Evolutionary conservation across 1,139 yeast species (phyloP).

Genomic region (Yamadazyma buinensis): DNA sequence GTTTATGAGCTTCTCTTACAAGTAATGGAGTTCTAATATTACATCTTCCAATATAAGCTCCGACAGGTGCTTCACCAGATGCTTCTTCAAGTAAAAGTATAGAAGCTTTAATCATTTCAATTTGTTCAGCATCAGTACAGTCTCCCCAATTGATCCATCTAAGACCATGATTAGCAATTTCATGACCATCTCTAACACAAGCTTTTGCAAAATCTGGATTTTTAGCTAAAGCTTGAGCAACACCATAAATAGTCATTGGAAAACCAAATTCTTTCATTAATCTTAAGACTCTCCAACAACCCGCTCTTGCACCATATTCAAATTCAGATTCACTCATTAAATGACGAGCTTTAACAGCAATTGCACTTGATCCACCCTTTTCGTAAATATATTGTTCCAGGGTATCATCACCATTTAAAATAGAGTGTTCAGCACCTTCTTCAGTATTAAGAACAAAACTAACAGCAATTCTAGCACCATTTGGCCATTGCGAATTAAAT

Average conservation of each 20-base stretch:
- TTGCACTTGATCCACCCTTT: constrained; percentile 15
- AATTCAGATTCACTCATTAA: constrained; percentile 21
- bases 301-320: constrained; percentile 15
- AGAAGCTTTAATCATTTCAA: constrained; percentile 24
- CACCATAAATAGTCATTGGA: constrained; percentile 14
- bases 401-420: constrained; percentile 12
- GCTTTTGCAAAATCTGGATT: constrained; percentile 14
- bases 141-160: constrained; percentile 13
- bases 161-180: constrained; percentile 14
- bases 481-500: constrained; percentile 15
- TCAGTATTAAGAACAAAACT: constrained; percentile 17
- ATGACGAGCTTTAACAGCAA: constrained; percentile 11
- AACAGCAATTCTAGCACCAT: constrained; percentile 14
- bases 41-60: constrained; percentile 31
- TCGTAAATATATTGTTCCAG: constrained; percentile 27
- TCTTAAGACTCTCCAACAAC: constrained; percentile 13
- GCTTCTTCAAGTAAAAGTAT: constrained; percentile 20
- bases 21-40: constrained; percentile 26
- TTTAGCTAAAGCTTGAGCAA: constrained; percentile 13
- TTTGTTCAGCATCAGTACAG: constrained; percentile 22
- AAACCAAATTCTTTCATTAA: constrained; percentile 13
- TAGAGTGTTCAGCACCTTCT: constrained; percentile 23
- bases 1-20: constrained; percentile 26
- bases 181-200: constrained; percentile 15
- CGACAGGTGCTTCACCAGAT: constrained; percentile 28